phyloP scores from a whole-genome alignment of 495 filamentous ascomycete species.

The Lasiosphaeria miniovina region DNA sequence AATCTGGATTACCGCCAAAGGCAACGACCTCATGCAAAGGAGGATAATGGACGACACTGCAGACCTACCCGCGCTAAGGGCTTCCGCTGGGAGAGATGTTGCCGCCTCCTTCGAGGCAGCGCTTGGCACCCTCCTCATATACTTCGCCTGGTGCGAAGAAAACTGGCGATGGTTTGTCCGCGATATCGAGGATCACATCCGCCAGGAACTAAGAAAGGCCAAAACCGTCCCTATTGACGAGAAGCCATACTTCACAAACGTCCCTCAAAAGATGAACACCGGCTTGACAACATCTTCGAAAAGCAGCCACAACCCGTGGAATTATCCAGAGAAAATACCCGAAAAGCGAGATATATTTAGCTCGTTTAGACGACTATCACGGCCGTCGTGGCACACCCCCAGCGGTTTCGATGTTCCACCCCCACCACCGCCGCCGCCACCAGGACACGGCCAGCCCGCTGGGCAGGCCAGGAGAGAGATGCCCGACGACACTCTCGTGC shows the following conservation, averaged over 20 bases:
- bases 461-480: not conserved
- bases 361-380: not conserved
- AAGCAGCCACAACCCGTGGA: not conserved
- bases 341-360: not conserved
- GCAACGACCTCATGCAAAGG: constrained; percentile 31
- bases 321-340: not conserved
- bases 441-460: not conserved
- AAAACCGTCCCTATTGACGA: constrained; percentile 5
- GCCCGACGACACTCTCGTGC: not conserved
- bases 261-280: not conserved
- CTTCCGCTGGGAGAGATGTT: constrained; percentile 3
- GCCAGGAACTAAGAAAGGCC: constrained; percentile 7
- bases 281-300: not conserved
- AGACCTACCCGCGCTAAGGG: not conserved
- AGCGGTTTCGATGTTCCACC: not conserved
- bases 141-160: constrained; percentile 45
- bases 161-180: constrained; percentile 47
- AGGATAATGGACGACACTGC: constrained; percentile 28
- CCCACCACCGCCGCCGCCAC: not conserved
- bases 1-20: constrained; percentile 45
- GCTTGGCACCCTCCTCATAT: constrained; percentile 35
- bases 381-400: not conserved
- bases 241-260: not conserved
- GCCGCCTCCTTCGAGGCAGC: constrained; percentile 26
- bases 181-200: constrained; percentile 33